Evolutionary conservation across 2,329 filamentous ascomycete genomes (phyloP).

Genomic region (Talaromyces sp.): DNA sequence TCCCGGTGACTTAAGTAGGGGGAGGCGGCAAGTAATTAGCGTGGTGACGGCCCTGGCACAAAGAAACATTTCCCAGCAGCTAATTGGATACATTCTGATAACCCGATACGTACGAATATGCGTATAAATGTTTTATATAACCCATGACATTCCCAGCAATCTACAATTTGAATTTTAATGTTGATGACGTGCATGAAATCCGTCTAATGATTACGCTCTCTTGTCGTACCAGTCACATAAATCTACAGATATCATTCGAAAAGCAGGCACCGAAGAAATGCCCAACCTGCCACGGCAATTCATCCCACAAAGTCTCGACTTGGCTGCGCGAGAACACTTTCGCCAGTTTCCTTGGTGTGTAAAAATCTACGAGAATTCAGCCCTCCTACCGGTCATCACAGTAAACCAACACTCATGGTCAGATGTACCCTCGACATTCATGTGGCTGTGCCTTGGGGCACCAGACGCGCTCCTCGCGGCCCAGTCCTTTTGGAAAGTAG

Average conservation of each 20-base stretch:
- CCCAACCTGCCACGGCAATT: neutral
- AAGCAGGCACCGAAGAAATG: neutral
- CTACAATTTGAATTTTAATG: neutral
- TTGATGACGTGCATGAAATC: neutral
- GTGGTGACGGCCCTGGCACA: neutral
- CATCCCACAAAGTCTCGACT: neutral
- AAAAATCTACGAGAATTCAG: neutral
- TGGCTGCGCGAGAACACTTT: neutral
- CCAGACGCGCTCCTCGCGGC: neutral
- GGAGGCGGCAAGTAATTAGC: neutral
- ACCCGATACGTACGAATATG: neutral
- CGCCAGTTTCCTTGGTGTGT: neutral
- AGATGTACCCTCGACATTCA: neutral
- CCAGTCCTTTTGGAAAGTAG: neutral
- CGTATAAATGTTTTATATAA: neutral
- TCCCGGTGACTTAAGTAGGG: neutral
- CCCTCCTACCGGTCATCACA: neutral
- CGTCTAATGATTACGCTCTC: neutral
- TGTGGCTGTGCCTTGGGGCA: neutral
- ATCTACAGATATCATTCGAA: neutral
- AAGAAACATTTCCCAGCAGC: neutral
- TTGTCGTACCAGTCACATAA: neutral
- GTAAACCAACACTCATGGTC: neutral
- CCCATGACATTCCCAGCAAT: neutral
- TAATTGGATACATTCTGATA: neutral